phyloP scores from a whole-genome alignment of 768 basidiomycete genomes.

The Amanita subjunquillea region DNA sequence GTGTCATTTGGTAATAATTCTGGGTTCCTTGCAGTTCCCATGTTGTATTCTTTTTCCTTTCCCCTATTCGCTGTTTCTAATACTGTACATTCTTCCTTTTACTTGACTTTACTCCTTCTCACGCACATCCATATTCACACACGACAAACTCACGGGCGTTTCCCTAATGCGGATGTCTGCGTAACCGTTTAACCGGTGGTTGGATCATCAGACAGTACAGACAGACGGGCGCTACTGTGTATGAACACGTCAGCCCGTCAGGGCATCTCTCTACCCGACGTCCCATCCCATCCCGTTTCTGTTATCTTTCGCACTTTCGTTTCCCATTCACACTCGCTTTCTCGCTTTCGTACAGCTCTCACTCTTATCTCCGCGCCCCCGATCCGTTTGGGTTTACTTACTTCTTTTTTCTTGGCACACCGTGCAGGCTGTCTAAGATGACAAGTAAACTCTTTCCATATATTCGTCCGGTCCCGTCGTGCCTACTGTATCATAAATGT shows the following conservation, averaged over 20 bases:
- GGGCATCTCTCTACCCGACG: too few species aligned
- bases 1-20: neutral
- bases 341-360: neutral
- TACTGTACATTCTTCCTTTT: conserved; percentile 1
- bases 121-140: neutral
- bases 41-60: neutral
- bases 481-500: too few species aligned
- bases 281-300: neutral
- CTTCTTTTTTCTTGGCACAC: too few species aligned
- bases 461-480: too few species aligned
- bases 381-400: too few species aligned
- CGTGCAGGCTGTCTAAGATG: too few species aligned
- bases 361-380: too few species aligned
- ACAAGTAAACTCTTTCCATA: too few species aligned
- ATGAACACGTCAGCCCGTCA: too few species aligned
- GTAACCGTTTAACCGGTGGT: neutral
- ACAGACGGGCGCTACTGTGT: too few species aligned
- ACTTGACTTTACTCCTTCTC: neutral
- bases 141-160: neutral
- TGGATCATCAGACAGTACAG: too few species aligned
- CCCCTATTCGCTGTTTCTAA: neutral
- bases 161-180: neutral
- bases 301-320: neutral
- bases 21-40: neutral
- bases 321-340: neutral